Percentiles rank a stretch among this genome's conserved stretches.
Conservation (phyloP, 2,329 filamentous ascomycete genomes). For the Alternaria arbusti region DNA sequence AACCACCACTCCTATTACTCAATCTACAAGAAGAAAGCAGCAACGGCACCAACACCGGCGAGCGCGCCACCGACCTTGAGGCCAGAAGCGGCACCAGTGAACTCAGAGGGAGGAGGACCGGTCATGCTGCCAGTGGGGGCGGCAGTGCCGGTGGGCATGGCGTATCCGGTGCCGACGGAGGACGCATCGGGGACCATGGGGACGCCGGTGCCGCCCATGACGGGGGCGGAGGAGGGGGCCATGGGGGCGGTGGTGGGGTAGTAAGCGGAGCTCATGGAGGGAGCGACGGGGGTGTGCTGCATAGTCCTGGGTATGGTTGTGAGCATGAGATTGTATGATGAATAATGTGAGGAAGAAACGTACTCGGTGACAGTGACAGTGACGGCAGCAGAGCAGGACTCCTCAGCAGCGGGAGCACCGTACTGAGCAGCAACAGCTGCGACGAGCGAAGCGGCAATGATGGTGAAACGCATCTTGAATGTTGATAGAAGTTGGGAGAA, state of each 20-base stretch:
- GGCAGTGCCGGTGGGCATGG: slow-evolving; percentile 11
- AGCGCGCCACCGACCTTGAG: slow-evolving; percentile 40
- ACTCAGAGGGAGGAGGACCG: slow-evolving; percentile 30
- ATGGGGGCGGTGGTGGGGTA: slow-evolving; percentile 33
- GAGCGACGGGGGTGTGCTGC: slow-evolving; percentile 29
- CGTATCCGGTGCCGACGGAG: not conserved
- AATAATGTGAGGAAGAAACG: slow-evolving; percentile 4
- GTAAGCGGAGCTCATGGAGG: slow-evolving; percentile 29
- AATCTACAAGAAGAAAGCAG: slow-evolving; percentile 46
- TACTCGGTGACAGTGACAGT: slow-evolving; percentile 42
- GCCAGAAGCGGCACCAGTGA: slow-evolving; percentile 42
- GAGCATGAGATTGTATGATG: not conserved
- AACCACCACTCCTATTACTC: not conserved
- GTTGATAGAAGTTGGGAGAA: slow-evolving; percentile 6
- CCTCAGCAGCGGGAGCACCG: slow-evolving; percentile 16
- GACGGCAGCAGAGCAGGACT: slow-evolving; percentile 28
- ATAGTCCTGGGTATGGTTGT: slow-evolving; percentile 14
- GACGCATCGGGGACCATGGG: slow-evolving; percentile 10
- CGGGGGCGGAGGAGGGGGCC: slow-evolving; percentile 8
- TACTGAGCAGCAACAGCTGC: slow-evolving; percentile 34
- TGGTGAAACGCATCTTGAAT: slow-evolving; percentile 42
- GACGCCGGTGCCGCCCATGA: slow-evolving; percentile 31
- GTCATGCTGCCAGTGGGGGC: slow-evolving; percentile 30
- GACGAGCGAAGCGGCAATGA: slow-evolving; percentile 33
- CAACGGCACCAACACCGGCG: slow-evolving; percentile 44